Conservation (phyloP, 495 filamentous ascomycete genomes). For the Collariella sp. region DNA sequence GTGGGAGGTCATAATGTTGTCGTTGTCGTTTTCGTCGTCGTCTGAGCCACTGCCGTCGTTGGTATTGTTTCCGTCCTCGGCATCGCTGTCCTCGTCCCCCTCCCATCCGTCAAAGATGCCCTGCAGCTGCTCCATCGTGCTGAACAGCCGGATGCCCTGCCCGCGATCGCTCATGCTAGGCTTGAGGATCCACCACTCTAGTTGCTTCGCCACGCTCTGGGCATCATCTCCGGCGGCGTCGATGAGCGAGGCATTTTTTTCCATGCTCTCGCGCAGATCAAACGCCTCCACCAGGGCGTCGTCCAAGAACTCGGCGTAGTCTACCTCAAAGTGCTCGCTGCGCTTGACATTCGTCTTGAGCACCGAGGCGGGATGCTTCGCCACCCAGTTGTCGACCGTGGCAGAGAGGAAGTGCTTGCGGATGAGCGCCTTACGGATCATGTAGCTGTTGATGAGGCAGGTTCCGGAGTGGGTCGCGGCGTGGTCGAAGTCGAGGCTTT, state of each 20-base stretch:
- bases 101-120: slow-evolving; percentile 87
- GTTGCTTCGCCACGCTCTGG: slow-evolving; percentile 22
- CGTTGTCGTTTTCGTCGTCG: slow-evolving; percentile 21
- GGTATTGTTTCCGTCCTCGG: slow-evolving; percentile 41
- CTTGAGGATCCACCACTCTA: slow-evolving; percentile 97
- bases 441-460: slow-evolving; percentile 68
- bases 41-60: slow-evolving; percentile 11
- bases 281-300: slow-evolving; percentile 85
- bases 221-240: slow-evolving; percentile 3
- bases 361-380: slow-evolving; percentile 66
- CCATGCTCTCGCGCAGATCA: slow-evolving; percentile 69
- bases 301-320: slow-evolving; percentile 94
- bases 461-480: slow-evolving; percentile 50
- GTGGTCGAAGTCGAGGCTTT: slow-evolving; percentile 73
- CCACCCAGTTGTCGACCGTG: slow-evolving; percentile 69
- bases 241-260: slow-evolving; percentile 44
- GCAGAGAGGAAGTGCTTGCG: slow-evolving; percentile 85
- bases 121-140: slow-evolving; percentile 66
- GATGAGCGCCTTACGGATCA: slow-evolving; percentile 96
- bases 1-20: slow-evolving; percentile 72
- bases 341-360: slow-evolving; percentile 62
- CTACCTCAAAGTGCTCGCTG: slow-evolving; percentile 77
- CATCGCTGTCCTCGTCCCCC: slow-evolving; percentile 51
- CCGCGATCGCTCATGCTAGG: slow-evolving; percentile 95
- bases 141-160: slow-evolving; percentile 85